These are phyloP conservation scores for Carnegiea gigantea DNA, from an alignment of 179 eudicot genomes.

Conservation along the genomic window DNA sequence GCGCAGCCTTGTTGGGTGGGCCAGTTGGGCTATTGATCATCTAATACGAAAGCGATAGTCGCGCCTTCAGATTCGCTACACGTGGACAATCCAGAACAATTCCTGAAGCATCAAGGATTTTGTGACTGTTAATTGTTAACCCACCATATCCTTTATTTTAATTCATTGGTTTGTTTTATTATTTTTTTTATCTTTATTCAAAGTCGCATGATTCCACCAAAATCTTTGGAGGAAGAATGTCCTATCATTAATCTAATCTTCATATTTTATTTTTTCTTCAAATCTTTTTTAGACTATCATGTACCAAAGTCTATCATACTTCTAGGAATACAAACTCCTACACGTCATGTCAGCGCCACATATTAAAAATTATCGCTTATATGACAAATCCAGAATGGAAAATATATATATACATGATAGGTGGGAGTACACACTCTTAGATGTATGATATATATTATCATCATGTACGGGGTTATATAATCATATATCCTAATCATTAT, in stretches of 20 bases:
- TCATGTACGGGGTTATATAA: too few relatives aligned
- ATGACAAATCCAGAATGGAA: too few relatives aligned
- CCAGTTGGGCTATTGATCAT: neutral
- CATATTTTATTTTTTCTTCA: neutral
- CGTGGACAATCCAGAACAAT: neutral
- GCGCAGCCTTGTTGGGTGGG: neutral
- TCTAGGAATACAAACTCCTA: too few relatives aligned
- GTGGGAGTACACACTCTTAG: too few relatives aligned
- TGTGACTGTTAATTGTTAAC: neutral
- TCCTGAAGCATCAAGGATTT: neutral
- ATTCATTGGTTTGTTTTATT: neutral
- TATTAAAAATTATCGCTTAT: too few relatives aligned
- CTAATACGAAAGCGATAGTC: neutral
- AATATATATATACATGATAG: too few relatives aligned
- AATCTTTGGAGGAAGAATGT: neutral
- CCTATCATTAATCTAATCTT: neutral
- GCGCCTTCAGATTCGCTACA: neutral
- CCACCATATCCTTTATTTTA: slow-evolving; percentile 15
- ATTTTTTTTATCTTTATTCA: neutral
- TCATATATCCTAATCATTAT: neutral
- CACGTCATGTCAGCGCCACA: too few relatives aligned
- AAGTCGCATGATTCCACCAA: slow-evolving; percentile 6
- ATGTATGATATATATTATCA: too few relatives aligned
- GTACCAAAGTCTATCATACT: too few relatives aligned
- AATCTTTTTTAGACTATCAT: neutral